Evolutionary conservation across 1,284 basidiomycete genomes (phyloP).

Genomic region (Entoloma clypeatum): DNA sequence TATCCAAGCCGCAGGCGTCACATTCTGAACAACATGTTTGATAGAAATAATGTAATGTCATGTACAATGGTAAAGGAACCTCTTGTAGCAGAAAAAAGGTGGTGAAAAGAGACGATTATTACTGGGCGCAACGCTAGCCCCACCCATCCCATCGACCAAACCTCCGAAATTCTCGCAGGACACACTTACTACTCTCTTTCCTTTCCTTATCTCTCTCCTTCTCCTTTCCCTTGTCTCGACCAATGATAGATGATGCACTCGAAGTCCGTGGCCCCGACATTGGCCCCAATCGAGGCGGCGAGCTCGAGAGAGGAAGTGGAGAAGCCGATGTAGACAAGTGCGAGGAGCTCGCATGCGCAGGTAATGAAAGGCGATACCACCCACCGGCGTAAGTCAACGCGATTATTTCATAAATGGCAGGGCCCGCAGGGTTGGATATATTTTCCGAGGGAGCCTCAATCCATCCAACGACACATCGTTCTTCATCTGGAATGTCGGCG

Average conservation of each 20-base stretch:
- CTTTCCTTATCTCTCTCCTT: constrained; percentile 54
- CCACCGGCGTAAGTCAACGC: constrained; percentile 86
- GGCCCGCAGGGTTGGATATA: constrained; percentile 26
- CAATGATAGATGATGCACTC: constrained; percentile 49
- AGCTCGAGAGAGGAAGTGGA: constrained; percentile 26
- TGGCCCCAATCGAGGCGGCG: constrained; percentile 40
- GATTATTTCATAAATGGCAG: constrained; percentile 71
- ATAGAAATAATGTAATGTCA: too few relatives aligned
- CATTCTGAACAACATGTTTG: too few relatives aligned
- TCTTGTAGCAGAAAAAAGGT: neutral
- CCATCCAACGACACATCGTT: constrained; percentile 84
- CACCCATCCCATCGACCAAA: constrained; percentile 86
- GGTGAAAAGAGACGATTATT: neutral
- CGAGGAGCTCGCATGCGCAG: constrained; percentile 36
- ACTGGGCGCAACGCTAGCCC: constrained; percentile 38
- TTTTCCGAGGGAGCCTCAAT: constrained; percentile 53
- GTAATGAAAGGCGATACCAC: constrained; percentile 87
- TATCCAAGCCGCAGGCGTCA: too few relatives aligned
- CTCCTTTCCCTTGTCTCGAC: constrained; percentile 62
- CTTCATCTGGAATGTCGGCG: constrained; percentile 71
- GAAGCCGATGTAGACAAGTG: constrained; percentile 22
- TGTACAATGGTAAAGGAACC: too few relatives aligned
- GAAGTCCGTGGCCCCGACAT: constrained; percentile 43
- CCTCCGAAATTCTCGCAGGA: constrained; percentile 69
- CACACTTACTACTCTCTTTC: constrained; percentile 62